Base-by-base conservation (phyloP, 164 flowering plant species). In the Pachysandra terminalis region DNA sequence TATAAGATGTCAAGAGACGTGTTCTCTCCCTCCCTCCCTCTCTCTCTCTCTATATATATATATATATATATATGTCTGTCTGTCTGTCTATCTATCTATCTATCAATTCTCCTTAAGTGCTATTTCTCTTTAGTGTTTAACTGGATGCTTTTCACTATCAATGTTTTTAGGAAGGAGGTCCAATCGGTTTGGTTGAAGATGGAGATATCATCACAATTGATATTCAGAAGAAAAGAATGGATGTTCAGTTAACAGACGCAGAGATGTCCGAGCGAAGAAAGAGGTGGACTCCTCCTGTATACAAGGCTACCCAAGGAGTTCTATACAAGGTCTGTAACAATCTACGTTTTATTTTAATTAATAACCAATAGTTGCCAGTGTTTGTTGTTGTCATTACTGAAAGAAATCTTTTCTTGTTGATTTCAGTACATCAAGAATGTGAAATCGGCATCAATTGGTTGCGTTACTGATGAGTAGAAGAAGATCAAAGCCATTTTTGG, bases 391-490 rank as follows among this genome's bases (percentile, higher is more conserved):
- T 21, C 32, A 19, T 64, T 21, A 41, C 6, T 28, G 55, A 35
- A 65, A 68, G 7, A 19, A 52, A 25, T 35, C 1, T 45, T 54
- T 51, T 60, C 4, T 40, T 14, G 35, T 70, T 51, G 28, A 16
- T 69, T 61, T 68, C 93, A 92, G 99, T 95, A 95, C 70, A 88
- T 89, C 70, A 89, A 87, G 86, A 86, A 80, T 25, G 98, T 95
- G 79, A 81, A 87, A 72, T 63, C 98, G 19, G 96, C 99, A 67
- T 89, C 97, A 45, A 79, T 24, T 27, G 99, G 99, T 61, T 95
- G 99, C 65, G 98, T 95, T 68, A 95, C 99, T 0, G 99, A 92
- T 65, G 98, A 95, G 69, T 95, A 86, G 75, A 45, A 48, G 66
- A 9, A 19, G 32, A 32, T 32, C 37, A 32, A n/a, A 59, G 16